Evolutionary conservation across 768 basidiomycete species (phyloP).

Genomic region (Kwoniella sp.): DNA sequence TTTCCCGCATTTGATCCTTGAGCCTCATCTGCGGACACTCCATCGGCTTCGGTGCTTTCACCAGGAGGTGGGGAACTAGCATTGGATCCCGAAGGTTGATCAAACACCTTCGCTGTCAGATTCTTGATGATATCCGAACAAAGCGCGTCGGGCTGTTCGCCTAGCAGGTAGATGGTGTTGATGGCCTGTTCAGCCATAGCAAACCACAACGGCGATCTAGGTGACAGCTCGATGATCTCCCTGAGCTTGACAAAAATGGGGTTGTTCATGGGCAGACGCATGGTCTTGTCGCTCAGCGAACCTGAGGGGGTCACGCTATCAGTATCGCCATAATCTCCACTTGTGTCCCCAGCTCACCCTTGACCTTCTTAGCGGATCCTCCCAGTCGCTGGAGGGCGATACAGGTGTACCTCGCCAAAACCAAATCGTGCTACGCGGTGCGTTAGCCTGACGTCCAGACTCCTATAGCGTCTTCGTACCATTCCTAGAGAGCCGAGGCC

Average conservation of each 20-base stretch:
- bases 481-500: slow-evolving; percentile 80
- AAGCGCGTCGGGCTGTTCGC: slow-evolving; percentile 83
- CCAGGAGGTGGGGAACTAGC: slow-evolving; percentile 4
- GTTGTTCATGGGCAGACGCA: slow-evolving; percentile 81
- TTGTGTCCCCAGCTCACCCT: no score
- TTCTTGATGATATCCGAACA: slow-evolving; percentile 77
- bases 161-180: slow-evolving; percentile 91
- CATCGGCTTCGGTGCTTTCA: neutral
- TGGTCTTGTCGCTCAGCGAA: slow-evolving; percentile 77
- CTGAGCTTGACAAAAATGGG: slow-evolving; percentile 77
- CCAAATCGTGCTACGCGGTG: slow-evolving; percentile 66
- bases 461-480: slow-evolving; percentile 53
- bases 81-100: neutral
- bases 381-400: slow-evolving; percentile 86
- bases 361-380: slow-evolving; percentile 94
- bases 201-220: slow-evolving; percentile 89
- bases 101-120: slow-evolving; percentile 70
- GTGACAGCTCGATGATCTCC: slow-evolving; percentile 73
- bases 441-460: neutral
- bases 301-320: no score
- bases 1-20: neutral
- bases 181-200: slow-evolving; percentile 93
- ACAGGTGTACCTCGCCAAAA: slow-evolving; percentile 87
- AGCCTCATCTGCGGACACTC: neutral
- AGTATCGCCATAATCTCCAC: no score